These are phyloP conservation scores for Polyporus tsugae DNA, from an alignment of 1,284 basidiomycete species.

Conservation along the genomic window DNA sequence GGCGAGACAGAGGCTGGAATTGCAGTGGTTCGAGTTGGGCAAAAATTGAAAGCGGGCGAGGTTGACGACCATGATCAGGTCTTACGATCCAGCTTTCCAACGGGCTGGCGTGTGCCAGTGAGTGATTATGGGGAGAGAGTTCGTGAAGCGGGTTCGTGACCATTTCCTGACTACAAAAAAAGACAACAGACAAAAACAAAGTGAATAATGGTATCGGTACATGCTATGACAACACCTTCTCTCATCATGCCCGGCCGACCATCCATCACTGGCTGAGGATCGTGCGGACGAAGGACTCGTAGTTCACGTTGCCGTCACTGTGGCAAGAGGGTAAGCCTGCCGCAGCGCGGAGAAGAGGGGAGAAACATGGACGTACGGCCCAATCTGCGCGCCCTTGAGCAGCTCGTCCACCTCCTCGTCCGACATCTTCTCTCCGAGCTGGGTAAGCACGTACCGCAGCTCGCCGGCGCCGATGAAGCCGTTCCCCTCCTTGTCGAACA, in stretches of 20 bases:
- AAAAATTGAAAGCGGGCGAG: no score
- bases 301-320: constrained; percentile 98
- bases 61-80: no score
- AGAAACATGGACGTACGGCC: constrained; percentile 65
- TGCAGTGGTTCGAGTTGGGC: no score
- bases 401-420: constrained; percentile 99
- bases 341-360: no score
- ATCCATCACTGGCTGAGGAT: constrained; percentile 79
- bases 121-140: background rate
- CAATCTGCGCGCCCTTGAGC: constrained; percentile 92
- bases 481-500: constrained; percentile 98
- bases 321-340: no score
- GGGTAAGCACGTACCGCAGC: constrained; percentile 94
- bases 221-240: constrained; percentile 26
- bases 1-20: no score
- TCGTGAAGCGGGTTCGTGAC: constrained; percentile 6
- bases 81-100: no score
- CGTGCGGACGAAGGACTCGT: constrained; percentile 94
- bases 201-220: constrained; percentile 28
- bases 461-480: constrained; percentile 95
- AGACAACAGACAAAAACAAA: constrained; percentile 28
- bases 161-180: constrained; percentile 17
- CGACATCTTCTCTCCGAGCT: constrained; percentile 96
- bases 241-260: constrained; percentile 7
- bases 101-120: background rate